Conservation (phyloP, 176 grass and related monocot species). For the Pontederia paniculata region DNA sequence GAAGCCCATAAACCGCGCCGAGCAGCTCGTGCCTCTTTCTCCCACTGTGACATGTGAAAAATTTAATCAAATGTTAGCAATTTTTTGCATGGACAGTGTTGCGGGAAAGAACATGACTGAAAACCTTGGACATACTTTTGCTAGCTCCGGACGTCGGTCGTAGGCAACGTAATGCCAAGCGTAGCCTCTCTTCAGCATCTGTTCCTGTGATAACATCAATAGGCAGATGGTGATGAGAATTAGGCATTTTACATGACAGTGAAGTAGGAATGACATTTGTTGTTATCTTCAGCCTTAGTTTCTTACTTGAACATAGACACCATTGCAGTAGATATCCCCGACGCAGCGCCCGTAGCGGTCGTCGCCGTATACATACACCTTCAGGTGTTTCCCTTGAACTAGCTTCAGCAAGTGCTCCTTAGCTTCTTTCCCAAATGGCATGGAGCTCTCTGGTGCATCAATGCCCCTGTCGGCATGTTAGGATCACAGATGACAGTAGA, state of each 20-base stretch:
- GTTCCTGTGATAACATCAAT: constrained; percentile 23
- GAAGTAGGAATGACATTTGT: too few species aligned
- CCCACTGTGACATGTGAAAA: constrained; percentile 32
- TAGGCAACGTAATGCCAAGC: constrained; percentile 73
- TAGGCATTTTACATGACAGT: too few species aligned
- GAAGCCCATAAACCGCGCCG: constrained; percentile 44
- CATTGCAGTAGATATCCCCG: constrained; percentile 54
- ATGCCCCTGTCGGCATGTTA: constrained; percentile 39
- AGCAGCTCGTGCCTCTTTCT: constrained; percentile 36
- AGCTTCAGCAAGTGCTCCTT: constrained; percentile 61
- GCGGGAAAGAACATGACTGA: neutral
- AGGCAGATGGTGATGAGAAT: too few species aligned
- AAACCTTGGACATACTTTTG: constrained; percentile 24
- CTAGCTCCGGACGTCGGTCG: constrained; percentile 40
- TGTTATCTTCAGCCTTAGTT: neutral
- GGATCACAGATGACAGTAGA: neutral
- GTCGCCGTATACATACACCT: constrained; percentile 33
- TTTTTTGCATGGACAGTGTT: neutral
- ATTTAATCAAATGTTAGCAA: neutral
- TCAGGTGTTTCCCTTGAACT: constrained; percentile 42
- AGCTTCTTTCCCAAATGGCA: constrained; percentile 77
- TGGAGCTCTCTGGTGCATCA: constrained; percentile 73
- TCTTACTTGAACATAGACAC: constrained; percentile 60
- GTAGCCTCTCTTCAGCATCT: constrained; percentile 75
- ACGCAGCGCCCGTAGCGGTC: constrained; percentile 57